Conservation (phyloP, 2,329 filamentous ascomycete species). For the Orbilia oligospora region DNA sequence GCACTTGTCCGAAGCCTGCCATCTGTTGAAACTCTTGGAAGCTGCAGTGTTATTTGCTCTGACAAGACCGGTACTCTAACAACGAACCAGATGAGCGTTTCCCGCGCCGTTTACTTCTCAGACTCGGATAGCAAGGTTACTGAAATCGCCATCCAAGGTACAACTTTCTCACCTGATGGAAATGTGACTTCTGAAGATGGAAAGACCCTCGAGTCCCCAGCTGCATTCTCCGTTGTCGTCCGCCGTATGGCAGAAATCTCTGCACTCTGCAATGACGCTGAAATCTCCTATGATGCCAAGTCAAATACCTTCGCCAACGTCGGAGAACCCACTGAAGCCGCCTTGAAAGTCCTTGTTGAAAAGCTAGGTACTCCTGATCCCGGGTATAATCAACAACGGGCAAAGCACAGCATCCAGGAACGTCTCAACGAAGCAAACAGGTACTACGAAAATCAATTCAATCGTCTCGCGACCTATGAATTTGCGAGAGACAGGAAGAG, state of each 20-base stretch:
- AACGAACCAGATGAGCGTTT: constrained; percentile 99
- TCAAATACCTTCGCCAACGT: constrained; percentile 82
- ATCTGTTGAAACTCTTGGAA: constrained; percentile 96
- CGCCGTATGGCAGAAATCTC: constrained; percentile 73
- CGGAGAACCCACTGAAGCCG: constrained; percentile 95
- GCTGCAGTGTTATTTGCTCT: constrained; percentile 99
- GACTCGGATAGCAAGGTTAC: constrained; percentile 41
- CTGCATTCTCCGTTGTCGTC: constrained; percentile 77
- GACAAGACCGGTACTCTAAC: constrained; percentile 99
- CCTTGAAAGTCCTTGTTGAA: constrained; percentile 88
- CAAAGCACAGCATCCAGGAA: constrained; percentile 69
- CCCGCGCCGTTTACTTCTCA: constrained; percentile 84
- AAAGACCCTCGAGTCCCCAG: constrained; percentile 72
- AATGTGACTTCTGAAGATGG: constrained; percentile 74
- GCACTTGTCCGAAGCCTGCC: constrained; percentile 95
- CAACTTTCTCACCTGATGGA: constrained; percentile 84
- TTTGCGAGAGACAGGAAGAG: constrained; percentile 98
- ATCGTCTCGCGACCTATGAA: constrained; percentile 88
- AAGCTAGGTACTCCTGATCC: constrained; percentile 89
- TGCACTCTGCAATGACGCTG: constrained; percentile 89
- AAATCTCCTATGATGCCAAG: constrained; percentile 84
- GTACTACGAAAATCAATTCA: constrained; percentile 82
- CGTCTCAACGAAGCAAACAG: constrained; percentile 85
- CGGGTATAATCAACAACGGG: constrained; percentile 60
- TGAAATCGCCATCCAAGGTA: constrained; percentile 79